Base-by-base conservation (phyloP, 495 filamentous ascomycete genomes). In the Pyrenula aspistea region DNA sequence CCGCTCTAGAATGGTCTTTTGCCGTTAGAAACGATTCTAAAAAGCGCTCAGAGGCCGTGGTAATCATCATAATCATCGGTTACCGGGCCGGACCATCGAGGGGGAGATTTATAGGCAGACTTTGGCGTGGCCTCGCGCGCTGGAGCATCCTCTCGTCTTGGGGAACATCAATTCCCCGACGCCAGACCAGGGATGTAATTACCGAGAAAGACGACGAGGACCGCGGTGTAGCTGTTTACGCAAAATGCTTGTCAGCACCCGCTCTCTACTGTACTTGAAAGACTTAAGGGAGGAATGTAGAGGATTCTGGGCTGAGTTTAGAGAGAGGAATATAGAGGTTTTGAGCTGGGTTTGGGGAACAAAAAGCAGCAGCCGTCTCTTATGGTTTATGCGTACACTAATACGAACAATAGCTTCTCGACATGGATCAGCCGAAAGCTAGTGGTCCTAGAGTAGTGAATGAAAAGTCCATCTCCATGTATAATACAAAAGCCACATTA, bases 161-260 rank as follows among this genome's bases (percentile, higher is more conserved):
- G 15, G 8, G 4, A 4, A 42, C 15, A 4, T 42, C 15, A 42
- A 42, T 42, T 42, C 8, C 31, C 31, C 15, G 31, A 42, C 31
- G 31, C 31, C 31, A 42, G 31, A 15, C 31, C 31, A 42, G 31
- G 53, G 10, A 22, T 54, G 60, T 61, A 31, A 19, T 52, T 52
- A 24, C 50, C 22, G 50, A 52, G 50, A 24, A 52, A 52, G 50
- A 52, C 50, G 22, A 52, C 50, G 4, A 52, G 19, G 20, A 52
- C 50, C 4, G 50, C 50, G 22, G 19, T 21, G 50, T 52, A 52
- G 50, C 50, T 52, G 22, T 52, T 48, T 8, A 54, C 15, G 24
- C 36, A 23, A 20, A 53, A n/a, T n/a, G n/a, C n/a, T n/a, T n/a
- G n/a, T n/a, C n/a, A n/a, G n/a, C n/a, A n/a, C n/a, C n/a, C n/a